These are phyloP conservation scores for Phytophthora podocarpi DNA, from an alignment of 352 stramenopile species.

Conservation along the genomic window DNA sequence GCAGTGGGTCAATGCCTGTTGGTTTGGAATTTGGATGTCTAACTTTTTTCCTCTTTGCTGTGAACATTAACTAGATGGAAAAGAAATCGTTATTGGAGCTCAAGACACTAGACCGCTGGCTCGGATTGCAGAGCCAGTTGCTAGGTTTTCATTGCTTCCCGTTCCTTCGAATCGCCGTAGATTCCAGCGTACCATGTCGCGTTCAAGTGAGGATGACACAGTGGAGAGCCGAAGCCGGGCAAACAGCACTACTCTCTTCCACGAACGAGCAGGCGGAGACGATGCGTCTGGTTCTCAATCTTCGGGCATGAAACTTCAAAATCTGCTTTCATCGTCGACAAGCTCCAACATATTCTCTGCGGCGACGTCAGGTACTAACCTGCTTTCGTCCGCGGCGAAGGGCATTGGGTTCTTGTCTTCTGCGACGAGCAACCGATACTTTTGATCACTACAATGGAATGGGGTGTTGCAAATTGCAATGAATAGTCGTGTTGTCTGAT, in stretches of 20 bases:
- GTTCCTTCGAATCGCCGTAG: conserved; percentile 61
- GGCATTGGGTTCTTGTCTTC: conserved; percentile 85
- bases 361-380: conserved; percentile 59
- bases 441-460: conserved; percentile 44
- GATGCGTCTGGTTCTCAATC: conserved; percentile 34
- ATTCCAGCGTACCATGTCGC: conserved; percentile 50
- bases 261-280: conserved; percentile 37
- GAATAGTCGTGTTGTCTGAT: conserved; percentile 15
- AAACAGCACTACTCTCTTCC: conserved; percentile 47
- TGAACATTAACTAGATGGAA: conserved; percentile 65
- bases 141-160: conserved; percentile 82
- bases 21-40: conserved; percentile 6
- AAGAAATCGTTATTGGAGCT: conserved; percentile 66
- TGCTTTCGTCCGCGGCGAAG: conserved; percentile 77
- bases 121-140: conserved; percentile 74
- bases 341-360: conserved; percentile 73
- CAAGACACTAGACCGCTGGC: conserved; percentile 73
- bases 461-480: conserved; percentile 6
- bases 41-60: conserved; percentile 5
- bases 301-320: conserved; percentile 62
- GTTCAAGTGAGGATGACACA: conserved; percentile 36
- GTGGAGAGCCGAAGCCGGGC: conserved; percentile 29
- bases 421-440: conserved; percentile 68
- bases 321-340: conserved; percentile 65
- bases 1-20: background rate